Evolutionary conservation across 805 yeast genomes (phyloP).

Genomic region (Kodamaea leandrae): DNA sequence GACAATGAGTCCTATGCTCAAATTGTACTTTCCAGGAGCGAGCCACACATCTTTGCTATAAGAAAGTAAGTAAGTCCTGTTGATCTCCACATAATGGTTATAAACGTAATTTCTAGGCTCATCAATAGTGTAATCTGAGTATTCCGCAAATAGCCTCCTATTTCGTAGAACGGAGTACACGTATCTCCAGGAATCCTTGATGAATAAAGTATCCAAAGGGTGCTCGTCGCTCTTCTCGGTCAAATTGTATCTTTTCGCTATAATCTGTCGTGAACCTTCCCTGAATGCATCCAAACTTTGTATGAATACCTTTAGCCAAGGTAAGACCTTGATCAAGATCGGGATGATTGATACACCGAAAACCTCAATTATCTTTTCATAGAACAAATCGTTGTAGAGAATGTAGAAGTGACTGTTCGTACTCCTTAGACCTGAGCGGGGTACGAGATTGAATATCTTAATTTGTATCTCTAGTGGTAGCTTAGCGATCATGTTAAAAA

Average conservation of each 20-base stretch:
- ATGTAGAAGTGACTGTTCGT: conserved; percentile 45
- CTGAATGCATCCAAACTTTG: conserved; percentile 39
- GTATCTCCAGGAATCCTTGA: conserved; percentile 56
- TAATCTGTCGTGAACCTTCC: conserved; percentile 22
- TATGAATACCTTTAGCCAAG: conserved; percentile 39
- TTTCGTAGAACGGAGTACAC: conserved; percentile 50
- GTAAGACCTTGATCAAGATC: conserved; percentile 33
- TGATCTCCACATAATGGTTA: conserved; percentile 47
- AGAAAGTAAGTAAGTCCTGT: conserved; percentile 48
- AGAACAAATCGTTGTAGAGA: conserved; percentile 49
- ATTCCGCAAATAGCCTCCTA: conserved; percentile 52
- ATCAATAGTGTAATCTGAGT: conserved; percentile 42
- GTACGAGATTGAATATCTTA: conserved; percentile 29
- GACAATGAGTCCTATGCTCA: conserved; percentile 51
- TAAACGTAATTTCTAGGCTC: conserved; percentile 46
- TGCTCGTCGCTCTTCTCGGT: conserved; percentile 17
- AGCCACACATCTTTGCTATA: conserved; percentile 45
- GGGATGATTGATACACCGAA: conserved; percentile 37
- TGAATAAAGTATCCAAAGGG: conserved; percentile 27
- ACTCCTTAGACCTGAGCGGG: conserved; percentile 32
- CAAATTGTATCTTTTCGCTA: conserved; percentile 28
- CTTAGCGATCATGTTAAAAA: conserved; percentile 10
- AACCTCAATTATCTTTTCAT: conserved; percentile 33
- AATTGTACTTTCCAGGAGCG: conserved; percentile 49
- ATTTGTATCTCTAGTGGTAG: conserved; percentile 48